Conservation (phyloP, 2,329 filamentous ascomycete genomes). For the Epichloe bromicola region DNA sequence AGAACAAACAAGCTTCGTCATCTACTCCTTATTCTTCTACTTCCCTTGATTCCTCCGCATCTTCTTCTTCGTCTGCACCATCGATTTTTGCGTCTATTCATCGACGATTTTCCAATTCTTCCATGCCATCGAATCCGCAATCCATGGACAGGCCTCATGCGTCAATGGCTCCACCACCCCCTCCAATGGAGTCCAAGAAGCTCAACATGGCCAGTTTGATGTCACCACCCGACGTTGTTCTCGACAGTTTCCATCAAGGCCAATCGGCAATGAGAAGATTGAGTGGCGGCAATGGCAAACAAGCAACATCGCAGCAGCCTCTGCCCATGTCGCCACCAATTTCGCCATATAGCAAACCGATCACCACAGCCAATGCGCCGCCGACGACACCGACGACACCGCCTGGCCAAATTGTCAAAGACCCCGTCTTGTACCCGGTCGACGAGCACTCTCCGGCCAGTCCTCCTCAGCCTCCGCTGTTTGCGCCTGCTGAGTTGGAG, state of each 20-base stretch:
- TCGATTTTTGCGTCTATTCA: slow-evolving; percentile 7
- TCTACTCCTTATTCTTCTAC: slow-evolving; percentile 4
- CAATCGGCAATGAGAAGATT: slow-evolving; percentile 4
- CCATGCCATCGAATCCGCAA: slow-evolving; percentile 16
- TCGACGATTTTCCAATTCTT: slow-evolving; percentile 8
- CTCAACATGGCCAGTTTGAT: slow-evolving; percentile 43
- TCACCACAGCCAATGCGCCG: slow-evolving; percentile 20
- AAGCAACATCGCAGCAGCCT: slow-evolving; percentile 18
- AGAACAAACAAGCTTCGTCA: slow-evolving; percentile 7
- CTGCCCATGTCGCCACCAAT: slow-evolving; percentile 44
- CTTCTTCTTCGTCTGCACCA: slow-evolving; percentile 7
- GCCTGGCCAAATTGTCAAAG: slow-evolving; percentile 24
- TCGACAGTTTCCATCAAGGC: slow-evolving; percentile 36
- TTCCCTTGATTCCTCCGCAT: slow-evolving; percentile 4
- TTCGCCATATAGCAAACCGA: slow-evolving; percentile 32
- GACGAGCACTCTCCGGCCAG: slow-evolving; percentile 27
- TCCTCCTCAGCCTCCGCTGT: slow-evolving; percentile 36
- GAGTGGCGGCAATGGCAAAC: slow-evolving; percentile 12
- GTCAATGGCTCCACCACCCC: slow-evolving; percentile 18
- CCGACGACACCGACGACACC: slow-evolving; percentile 18
- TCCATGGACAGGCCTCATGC: slow-evolving; percentile 9
- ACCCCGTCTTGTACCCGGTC: slow-evolving; percentile 45
- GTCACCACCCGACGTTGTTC: slow-evolving; percentile 46
- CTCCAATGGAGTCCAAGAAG: slow-evolving; percentile 23
- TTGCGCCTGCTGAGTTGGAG: slow-evolving; percentile 28